Conservation (phyloP, 2,329 filamentous ascomycete species). For the Neonectria magnoliae region DNA sequence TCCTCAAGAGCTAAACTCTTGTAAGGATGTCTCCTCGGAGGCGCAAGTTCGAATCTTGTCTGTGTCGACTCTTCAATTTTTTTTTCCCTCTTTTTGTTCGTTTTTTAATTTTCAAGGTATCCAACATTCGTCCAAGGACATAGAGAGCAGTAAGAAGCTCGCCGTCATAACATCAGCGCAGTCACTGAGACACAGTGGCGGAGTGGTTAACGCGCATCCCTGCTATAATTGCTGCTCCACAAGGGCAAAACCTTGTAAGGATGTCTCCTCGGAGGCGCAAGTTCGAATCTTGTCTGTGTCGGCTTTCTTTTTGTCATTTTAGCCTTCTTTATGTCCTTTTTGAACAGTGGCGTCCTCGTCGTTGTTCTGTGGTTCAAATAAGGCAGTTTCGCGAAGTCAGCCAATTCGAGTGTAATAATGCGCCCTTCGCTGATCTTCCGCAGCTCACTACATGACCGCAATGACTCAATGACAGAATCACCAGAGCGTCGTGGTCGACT, state of each 20-base stretch:
- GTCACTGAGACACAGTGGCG: background rate
- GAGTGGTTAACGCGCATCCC: slow-evolving; percentile 8
- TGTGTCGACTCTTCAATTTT: background rate
- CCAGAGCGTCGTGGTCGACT: background rate
- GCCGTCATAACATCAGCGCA: too few species aligned
- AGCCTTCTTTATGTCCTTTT: too few species aligned
- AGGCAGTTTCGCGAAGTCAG: too few species aligned
- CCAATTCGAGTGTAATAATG: too few species aligned
- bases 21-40: background rate
- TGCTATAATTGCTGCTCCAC: background rate
- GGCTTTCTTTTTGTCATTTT: background rate
- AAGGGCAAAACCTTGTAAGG: background rate
- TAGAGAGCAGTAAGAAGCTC: too few species aligned
- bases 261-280: background rate
- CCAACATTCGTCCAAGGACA: too few species aligned
- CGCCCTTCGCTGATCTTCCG: background rate
- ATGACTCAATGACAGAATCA: background rate
- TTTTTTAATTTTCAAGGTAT: too few species aligned
- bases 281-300: slow-evolving; percentile 1
- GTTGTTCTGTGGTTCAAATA: too few species aligned
- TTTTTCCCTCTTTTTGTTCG: too few species aligned
- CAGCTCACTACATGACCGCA: too few species aligned
- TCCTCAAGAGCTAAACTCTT: too few species aligned
- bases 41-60: slow-evolving; percentile 2
- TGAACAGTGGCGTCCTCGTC: too few species aligned